Percentiles rank a stretch among this genome's conserved stretches.
phyloP scores from a whole-genome alignment of 352 stramenopile species.

The Pythium coloratum region DNA sequence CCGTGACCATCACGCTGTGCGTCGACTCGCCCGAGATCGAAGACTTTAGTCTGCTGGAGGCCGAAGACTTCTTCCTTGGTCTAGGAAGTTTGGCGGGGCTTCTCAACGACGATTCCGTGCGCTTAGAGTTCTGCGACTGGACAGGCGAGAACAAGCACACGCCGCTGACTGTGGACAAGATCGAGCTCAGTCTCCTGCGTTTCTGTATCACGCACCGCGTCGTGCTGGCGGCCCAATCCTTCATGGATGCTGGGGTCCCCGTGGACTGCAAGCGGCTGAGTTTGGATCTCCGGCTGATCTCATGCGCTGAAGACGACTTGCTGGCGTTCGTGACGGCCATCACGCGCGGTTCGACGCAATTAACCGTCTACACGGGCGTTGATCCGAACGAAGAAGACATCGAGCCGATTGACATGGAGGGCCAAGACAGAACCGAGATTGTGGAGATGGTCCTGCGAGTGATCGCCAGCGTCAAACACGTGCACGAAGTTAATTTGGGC shows the following conservation, averaged over 20 bases:
- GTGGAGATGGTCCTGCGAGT: not conserved
- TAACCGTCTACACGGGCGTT: too few relatives aligned
- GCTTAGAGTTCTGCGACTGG: not conserved
- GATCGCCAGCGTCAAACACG: not conserved
- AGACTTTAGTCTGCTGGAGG: slow-evolving; percentile 2
- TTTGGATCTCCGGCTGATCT: slow-evolving; percentile 18
- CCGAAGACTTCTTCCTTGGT: slow-evolving; percentile 9
- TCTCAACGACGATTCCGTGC: too few relatives aligned
- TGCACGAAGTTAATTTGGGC: not conserved
- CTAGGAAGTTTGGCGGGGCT: not conserved
- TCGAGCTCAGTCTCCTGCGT: slow-evolving; percentile 2
- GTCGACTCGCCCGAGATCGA: slow-evolving; percentile 2
- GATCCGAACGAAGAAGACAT: not conserved
- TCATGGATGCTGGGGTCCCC: slow-evolving; percentile 9
- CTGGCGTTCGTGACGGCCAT: not conserved
- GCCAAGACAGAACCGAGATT: not conserved
- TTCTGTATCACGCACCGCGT: slow-evolving; percentile 24
- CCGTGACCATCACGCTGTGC: not conserved
- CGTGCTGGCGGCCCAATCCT: slow-evolving; percentile 1
- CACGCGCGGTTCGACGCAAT: too few relatives aligned
- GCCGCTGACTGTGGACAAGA: not conserved
- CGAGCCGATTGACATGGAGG: not conserved
- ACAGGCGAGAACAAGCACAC: not conserved
- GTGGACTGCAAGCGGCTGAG: slow-evolving; percentile 11
- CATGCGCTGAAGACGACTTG: slow-evolving; percentile 10